phyloP scores from a whole-genome alignment of 257 asterid species.

The Jacaranda copaia region DNA sequence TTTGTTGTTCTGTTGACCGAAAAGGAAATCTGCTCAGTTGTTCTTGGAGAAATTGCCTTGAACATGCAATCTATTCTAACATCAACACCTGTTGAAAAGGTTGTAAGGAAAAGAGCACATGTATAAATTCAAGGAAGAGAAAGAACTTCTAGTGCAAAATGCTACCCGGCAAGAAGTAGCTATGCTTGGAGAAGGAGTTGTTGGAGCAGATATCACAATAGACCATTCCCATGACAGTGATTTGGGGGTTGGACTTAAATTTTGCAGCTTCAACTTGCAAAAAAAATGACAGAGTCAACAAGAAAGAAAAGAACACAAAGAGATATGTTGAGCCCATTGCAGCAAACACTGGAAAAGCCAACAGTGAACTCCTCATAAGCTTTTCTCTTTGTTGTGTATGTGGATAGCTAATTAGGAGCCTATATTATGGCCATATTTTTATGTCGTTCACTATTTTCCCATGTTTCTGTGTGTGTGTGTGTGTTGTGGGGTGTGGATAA shows the following conservation, averaged over 20 bases:
- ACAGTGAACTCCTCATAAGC: constrained; percentile 24
- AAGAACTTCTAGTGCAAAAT: neutral
- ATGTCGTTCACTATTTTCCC: constrained; percentile 36
- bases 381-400: neutral
- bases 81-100: constrained; percentile 65
- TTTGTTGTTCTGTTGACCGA: constrained; percentile 90
- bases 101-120: neutral
- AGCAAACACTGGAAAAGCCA: constrained; percentile 28
- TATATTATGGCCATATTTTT: constrained; percentile 32
- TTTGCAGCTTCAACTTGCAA: constrained; percentile 53
- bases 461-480: constrained; percentile 34
- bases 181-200: constrained; percentile 86
- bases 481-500: constrained; percentile 35
- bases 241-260: constrained; percentile 53
- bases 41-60: constrained; percentile 81
- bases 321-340: constrained; percentile 48
- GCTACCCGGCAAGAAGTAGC: constrained; percentile 94
- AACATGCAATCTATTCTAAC: constrained; percentile 88
- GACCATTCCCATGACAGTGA: constrained; percentile 97
- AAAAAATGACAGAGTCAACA: constrained; percentile 40
- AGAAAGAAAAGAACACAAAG: constrained; percentile 43
- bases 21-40: constrained; percentile 68
- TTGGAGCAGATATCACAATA: constrained; percentile 94
- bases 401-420: constrained; percentile 32
- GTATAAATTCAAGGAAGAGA: neutral